phyloP scores from a whole-genome alignment of 2,329 filamentous ascomycete genomes.

The Colletotrichum melonis region DNA sequence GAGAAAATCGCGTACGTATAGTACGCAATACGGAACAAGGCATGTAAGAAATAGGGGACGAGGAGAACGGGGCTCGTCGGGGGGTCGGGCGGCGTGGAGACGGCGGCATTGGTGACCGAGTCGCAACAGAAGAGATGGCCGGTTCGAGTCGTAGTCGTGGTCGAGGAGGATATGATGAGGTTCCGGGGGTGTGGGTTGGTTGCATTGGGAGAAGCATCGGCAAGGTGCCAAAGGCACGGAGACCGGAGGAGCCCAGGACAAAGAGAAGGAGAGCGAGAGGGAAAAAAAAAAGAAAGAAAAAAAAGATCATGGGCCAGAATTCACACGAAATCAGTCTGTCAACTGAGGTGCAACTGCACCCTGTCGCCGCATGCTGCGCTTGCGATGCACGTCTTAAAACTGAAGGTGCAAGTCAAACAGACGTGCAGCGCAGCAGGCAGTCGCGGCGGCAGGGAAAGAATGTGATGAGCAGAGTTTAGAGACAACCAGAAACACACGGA shows the following conservation, averaged over 20 bases:
- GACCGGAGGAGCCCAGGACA: too few relatives aligned
- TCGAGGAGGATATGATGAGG: neutral
- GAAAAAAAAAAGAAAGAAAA: neutral
- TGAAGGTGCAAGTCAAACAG: constrained; percentile 32
- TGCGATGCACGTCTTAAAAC: constrained; percentile 28
- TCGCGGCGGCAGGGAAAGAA: constrained; percentile 2
- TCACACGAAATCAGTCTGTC: constrained; percentile 19
- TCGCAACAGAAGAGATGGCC: constrained; percentile 16
- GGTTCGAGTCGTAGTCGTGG: constrained; percentile 16
- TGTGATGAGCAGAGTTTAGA: constrained; percentile 17
- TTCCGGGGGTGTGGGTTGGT: neutral
- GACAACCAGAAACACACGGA: constrained; percentile 28
- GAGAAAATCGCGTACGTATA: neutral
- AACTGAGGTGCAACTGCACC: constrained; percentile 1
- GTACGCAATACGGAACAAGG: too few relatives aligned
- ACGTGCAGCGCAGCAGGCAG: constrained; percentile 22
- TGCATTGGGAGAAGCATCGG: neutral
- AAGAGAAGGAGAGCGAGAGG: neutral
- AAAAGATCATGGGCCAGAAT: neutral
- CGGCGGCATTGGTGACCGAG: constrained; percentile 20
- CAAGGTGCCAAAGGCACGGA: neutral
- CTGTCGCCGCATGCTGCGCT: constrained; percentile 30
- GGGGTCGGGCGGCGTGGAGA: constrained; percentile 17
- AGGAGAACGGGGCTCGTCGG: constrained; percentile 9
- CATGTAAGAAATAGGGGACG: constrained; percentile 25